Percentiles rank a stretch among this genome's conserved stretches.
phyloP scores from a whole-genome alignment of 371 early-diverging fungal species.

The Coemansia sp. region DNA sequence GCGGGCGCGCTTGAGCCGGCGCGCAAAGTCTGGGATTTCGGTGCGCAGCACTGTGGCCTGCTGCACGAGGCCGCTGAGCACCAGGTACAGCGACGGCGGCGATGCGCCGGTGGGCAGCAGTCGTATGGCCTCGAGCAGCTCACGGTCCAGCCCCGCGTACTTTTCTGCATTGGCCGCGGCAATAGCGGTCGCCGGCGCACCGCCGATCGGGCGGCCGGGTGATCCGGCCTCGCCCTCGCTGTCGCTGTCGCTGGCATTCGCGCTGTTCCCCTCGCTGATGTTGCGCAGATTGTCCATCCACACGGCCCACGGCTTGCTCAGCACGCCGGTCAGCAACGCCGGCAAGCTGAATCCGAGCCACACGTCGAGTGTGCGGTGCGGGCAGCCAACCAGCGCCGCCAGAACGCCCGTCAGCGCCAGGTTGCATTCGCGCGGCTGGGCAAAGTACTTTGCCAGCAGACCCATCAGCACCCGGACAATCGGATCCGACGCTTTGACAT shows the following conservation, averaged over 20 bases:
- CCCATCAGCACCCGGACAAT: conserved; percentile 64
- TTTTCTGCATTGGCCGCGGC: conserved; percentile 36
- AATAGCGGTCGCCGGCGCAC: conserved; percentile 33
- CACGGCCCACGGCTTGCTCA: conserved; percentile 56
- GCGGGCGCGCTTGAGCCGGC: conserved; percentile 47
- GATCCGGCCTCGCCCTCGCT: conserved; percentile 56
- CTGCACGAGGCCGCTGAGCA: conserved; percentile 46
- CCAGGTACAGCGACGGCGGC: conserved; percentile 49
- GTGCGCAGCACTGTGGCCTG: conserved; percentile 43
- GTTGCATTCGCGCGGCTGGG: conserved; percentile 85
- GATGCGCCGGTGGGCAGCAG: conserved; percentile 45
- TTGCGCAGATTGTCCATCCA: conserved; percentile 51
- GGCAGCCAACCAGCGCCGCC: conserved; percentile 76
- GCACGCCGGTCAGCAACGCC: conserved; percentile 53
- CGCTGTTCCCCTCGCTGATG: conserved; percentile 31
- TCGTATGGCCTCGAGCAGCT: conserved; percentile 36
- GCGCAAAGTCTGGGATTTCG: conserved; percentile 48
- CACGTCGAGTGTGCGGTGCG: conserved; percentile 72
- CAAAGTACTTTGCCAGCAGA: conserved; percentile 75
- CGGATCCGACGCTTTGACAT: conserved; percentile 62
- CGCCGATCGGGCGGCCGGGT: conserved; percentile 11
- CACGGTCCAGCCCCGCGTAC: conserved; percentile 41
- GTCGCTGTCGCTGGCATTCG: conserved; percentile 43
- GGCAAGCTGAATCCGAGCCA: conserved; percentile 69
- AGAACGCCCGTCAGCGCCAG: conserved; percentile 87